Base-by-base conservation (phyloP, 768 basidiomycete genomes). In the Lentinula sp. region DNA sequence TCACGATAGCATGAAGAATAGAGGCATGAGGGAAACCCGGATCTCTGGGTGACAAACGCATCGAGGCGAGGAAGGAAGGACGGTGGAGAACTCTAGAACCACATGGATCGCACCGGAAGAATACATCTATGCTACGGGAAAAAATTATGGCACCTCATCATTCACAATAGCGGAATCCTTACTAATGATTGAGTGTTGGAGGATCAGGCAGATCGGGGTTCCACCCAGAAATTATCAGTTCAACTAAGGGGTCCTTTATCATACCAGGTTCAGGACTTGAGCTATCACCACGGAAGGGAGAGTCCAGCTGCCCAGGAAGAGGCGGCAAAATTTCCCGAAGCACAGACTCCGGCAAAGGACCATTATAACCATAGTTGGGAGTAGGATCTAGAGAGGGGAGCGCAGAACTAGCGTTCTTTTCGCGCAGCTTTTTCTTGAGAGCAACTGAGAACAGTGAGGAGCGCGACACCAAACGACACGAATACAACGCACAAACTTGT, bases 31-130 rank as follows among this genome's bases (percentile, higher is more conserved):
- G 95, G 69, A 96, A 97, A 43, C 83, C 82, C 7, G 87, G 83
- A 69, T 93, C 89, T 60, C 84, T 81, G 3, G 95, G 93, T 54
- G 91, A 84, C 49, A 94, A 76, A 65, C 83, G 83, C 81, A 96
- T 81, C 3, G 91, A 87, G 15, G 89, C 80, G 28, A 93, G 73
- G 71, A 97, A 91, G 8, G 89, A 86, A 11, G 87, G 84, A 9
- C 85, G 84, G 69, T 96, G 93, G 39, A 97, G 76, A 55, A 95
- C 85, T 50, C 91, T 84, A 28, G 93, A 88, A 50, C 90, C 86
- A 67, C 91, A 93, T 46, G 93, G 93, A 70, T 95, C 93, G 66
- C 87, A 88, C 69, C 84, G 84, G 73, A 96, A 97, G 74, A 94
- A 97, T 10, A 89, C 78, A 39, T 94, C 91, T 68, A 96, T 84